phyloP scores from a whole-genome alignment of 768 basidiomycete genomes.

The Rhizopogon salebrosus region DNA sequence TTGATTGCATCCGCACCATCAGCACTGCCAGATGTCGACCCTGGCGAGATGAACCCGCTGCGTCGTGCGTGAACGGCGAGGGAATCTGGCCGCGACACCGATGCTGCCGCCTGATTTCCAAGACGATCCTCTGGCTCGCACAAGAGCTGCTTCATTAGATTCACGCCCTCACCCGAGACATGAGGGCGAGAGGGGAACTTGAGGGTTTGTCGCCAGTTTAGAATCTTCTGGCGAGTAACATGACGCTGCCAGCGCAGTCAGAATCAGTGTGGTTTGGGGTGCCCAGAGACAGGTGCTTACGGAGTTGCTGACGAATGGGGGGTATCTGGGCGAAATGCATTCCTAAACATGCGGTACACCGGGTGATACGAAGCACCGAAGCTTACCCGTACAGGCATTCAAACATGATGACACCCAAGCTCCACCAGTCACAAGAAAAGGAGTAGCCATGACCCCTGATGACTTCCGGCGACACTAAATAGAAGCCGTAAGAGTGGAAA shows the following conservation, averaged over 20 bases:
- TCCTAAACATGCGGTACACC: conserved; percentile 14
- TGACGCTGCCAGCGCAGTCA: conserved; percentile 54
- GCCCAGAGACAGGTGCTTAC: conserved; percentile 38
- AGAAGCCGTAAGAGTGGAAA: conserved; percentile 16
- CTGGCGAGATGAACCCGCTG: conserved; percentile 58
- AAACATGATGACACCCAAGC: conserved; percentile 93
- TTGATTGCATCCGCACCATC: conserved; percentile 93
- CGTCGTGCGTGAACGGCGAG: conserved; percentile 69
- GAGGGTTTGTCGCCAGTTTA: conserved; percentile 89
- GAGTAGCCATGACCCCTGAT: conserved; percentile 90
- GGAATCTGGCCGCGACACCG: conserved; percentile 71
- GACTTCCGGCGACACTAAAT: conserved; percentile 82
- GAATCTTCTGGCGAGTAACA: conserved; percentile 93
- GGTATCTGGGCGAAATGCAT: conserved; percentile 51
- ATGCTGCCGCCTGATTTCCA: conserved; percentile 66
- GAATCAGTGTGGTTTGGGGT: conserved; percentile 1
- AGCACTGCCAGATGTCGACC: conserved; percentile 43
- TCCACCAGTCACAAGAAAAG: conserved; percentile 98
- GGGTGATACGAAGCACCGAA: conserved; percentile 21
- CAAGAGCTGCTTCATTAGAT: conserved; percentile 82
- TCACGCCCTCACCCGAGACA: conserved; percentile 82
- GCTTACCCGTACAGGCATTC: conserved; percentile 89
- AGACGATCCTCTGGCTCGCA: conserved; percentile 96
- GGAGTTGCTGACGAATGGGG: conserved; percentile 93
- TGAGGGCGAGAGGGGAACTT: conserved; percentile 82